Conservation (phyloP, 2,329 filamentous ascomycete species). For the Calonectria leucothoes region DNA sequence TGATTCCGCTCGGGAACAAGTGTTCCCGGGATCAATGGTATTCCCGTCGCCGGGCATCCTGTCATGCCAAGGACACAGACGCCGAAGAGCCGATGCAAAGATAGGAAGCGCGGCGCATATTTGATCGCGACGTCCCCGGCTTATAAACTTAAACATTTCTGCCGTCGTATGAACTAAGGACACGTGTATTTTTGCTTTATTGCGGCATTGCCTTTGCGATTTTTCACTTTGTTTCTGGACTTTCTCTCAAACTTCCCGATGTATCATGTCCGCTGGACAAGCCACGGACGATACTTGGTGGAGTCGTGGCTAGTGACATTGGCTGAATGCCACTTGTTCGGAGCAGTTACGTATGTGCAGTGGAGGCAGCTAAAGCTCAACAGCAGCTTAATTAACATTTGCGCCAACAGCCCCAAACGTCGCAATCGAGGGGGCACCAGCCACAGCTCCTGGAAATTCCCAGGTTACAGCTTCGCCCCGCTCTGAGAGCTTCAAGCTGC, state of each 20-base stretch:
- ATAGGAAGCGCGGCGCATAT: background rate
- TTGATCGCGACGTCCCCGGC: background rate
- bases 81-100: background rate
- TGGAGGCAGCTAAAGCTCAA: background rate
- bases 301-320: background rate
- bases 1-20: background rate
- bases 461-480: background rate
- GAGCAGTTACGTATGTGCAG: background rate
- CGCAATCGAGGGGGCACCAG: background rate
- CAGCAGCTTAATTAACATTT: conserved; percentile 1
- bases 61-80: background rate
- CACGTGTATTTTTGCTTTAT: background rate
- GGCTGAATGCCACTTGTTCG: conserved; percentile 5
- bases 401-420: background rate
- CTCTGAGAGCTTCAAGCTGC: background rate
- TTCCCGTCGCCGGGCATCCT: background rate
- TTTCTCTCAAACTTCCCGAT: background rate
- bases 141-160: background rate
- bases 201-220: background rate
- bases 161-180: background rate
- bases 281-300: background rate
- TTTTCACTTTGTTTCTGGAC: background rate
- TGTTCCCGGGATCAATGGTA: background rate
- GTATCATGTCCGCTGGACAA: background rate
- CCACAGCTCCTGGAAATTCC: conserved; percentile 5